Conservation (phyloP, 176 grass and related monocot genomes). For the Oryza longistaminata region DNA sequence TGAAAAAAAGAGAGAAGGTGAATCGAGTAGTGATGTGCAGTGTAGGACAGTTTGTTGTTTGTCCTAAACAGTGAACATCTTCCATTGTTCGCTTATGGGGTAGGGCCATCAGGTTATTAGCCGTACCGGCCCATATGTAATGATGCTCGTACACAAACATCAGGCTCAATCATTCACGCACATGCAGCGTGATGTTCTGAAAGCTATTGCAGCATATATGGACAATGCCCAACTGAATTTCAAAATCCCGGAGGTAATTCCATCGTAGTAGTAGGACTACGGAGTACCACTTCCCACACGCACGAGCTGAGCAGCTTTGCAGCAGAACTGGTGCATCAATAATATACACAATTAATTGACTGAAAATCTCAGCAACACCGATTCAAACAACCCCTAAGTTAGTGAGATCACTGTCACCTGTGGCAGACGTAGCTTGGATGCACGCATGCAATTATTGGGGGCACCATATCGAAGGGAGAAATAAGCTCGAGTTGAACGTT, state of each 20-base stretch:
- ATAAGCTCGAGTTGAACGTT: neutral
- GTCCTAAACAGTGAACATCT: neutral
- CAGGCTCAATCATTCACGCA: slow-evolving; percentile 4
- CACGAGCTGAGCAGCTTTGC: neutral
- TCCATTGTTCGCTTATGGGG: neutral
- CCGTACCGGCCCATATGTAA: neutral
- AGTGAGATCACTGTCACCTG: neutral
- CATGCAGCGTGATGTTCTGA: neutral
- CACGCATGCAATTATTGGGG: neutral
- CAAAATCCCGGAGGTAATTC: neutral
- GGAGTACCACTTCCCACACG: neutral
- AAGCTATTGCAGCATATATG: neutral
- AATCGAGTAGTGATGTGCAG: neutral
- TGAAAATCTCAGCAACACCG: neutral
- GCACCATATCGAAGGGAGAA: neutral
- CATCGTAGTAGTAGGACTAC: neutral
- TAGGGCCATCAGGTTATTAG: neutral
- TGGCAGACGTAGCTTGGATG: neutral
- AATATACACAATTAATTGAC: neutral
- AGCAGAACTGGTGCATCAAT: neutral
- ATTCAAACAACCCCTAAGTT: neutral
- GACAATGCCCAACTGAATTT: neutral
- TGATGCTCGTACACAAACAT: neutral
- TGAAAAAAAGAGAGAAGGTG: neutral
- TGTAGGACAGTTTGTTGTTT: neutral